Evolutionary conservation across 1,139 yeast genomes (phyloP).

Genomic region (Lodderomyces metapsilosis): DNA sequence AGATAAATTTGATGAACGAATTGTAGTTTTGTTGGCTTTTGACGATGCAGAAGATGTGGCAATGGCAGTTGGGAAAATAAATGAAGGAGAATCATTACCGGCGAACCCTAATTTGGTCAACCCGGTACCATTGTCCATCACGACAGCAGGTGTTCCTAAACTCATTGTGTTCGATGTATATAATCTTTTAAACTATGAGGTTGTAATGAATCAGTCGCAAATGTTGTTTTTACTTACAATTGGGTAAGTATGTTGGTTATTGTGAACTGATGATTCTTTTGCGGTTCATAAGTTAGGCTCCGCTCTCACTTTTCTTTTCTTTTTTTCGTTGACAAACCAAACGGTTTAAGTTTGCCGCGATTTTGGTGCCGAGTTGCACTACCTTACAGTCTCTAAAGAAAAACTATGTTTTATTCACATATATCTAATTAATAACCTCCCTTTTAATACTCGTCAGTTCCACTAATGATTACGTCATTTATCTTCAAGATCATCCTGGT

Average conservation of each 20-base stretch:
- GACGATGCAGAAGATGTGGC: constrained; percentile 63
- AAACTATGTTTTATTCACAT: no score
- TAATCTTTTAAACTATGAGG: no score
- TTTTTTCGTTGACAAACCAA: background rate
- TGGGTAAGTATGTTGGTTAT: no score
- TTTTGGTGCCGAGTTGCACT: no score
- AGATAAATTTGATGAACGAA: constrained; percentile 49
- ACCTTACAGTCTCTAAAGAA: no score
- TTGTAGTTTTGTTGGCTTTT: constrained; percentile 31
- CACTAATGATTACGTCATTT: constrained; percentile 91
- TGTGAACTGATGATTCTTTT: no score
- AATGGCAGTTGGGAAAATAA: constrained; percentile 96
- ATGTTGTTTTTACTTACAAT: no score
- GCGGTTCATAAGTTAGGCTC: no score
- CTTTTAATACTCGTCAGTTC: constrained; percentile 64
- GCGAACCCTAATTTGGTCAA: constrained; percentile 97
- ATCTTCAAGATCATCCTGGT: constrained; percentile 97
- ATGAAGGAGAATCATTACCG: constrained; percentile 97
- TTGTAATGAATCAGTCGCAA: no score
- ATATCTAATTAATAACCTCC: background rate
- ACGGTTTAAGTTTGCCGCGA: background rate
- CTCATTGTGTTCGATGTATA: constrained; percentile 35
- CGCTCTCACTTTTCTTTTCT: background rate
- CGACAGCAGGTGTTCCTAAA: constrained; percentile 86
- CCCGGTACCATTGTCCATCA: constrained; percentile 98